A percentile compares a stretch with the other conserved stretches of the same genome.
These are phyloP conservation scores for Dactylellina haptotyla DNA, from an alignment of 2,329 filamentous ascomycete genomes.

Conservation along the genomic window DNA sequence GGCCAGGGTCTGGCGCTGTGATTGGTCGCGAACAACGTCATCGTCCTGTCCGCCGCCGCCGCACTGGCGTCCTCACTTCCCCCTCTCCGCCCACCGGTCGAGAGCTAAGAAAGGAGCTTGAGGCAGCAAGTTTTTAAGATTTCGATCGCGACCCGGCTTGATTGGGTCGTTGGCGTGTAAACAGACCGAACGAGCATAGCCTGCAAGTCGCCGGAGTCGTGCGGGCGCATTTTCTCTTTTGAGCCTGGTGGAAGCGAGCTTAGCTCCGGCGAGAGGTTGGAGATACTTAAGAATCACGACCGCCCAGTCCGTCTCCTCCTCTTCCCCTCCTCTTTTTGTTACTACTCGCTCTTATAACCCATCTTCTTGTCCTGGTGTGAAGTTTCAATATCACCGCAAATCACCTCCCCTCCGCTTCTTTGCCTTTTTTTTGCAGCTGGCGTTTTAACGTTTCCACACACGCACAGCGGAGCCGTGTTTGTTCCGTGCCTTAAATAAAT, in stretches of 20 bases:
- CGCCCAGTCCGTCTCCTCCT: background rate
- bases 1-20: background rate
- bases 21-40: conserved; percentile 40
- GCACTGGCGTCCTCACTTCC: conserved; percentile 5
- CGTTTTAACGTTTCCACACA: background rate
- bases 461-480: conserved; percentile 9
- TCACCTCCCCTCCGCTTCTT: background rate
- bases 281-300: conserved; percentile 39
- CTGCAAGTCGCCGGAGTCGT: conserved; percentile 30
- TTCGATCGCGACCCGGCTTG: conserved; percentile 4
- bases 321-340: background rate
- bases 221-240: conserved; percentile 32
- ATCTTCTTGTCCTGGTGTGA: too few relatives aligned
- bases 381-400: too few relatives aligned
- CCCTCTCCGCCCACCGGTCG: background rate
- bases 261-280: conserved; percentile 36
- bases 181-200: background rate
- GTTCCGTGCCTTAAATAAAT: conserved; percentile 1
- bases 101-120: too few relatives aligned
- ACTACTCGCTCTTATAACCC: too few relatives aligned
- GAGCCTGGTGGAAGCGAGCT: conserved; percentile 35
- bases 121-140: conserved; percentile 16
- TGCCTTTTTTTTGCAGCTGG: background rate
- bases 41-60: conserved; percentile 18
- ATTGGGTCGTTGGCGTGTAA: background rate